phyloP scores from a whole-genome alignment of 345 rosid species.

The Citrus mangshanensis region DNA sequence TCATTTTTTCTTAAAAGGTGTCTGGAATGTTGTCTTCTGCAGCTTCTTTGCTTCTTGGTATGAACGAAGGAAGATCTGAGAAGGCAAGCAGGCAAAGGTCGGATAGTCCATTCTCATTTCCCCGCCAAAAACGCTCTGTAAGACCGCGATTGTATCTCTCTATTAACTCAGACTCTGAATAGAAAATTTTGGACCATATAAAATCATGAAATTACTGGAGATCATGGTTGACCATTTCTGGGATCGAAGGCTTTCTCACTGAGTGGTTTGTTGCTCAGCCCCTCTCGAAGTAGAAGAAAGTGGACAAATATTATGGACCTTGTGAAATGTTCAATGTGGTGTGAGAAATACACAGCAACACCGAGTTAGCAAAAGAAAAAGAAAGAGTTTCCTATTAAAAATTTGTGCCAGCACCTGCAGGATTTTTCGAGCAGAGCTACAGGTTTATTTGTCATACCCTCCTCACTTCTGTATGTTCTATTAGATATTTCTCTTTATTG shows the following conservation, averaged over 20 bases:
- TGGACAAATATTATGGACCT: not conserved
- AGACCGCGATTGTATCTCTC: constrained; percentile 73
- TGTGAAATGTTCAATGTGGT: not conserved
- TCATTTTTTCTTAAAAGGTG: not conserved
- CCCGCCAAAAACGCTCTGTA: constrained; percentile 86
- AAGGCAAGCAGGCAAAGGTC: constrained; percentile 70
- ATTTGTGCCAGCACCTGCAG: constrained; percentile 16
- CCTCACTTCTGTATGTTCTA: not conserved
- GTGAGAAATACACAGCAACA: not conserved
- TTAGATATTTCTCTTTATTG: constrained; percentile 8
- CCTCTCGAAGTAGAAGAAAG: not conserved
- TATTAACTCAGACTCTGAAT: constrained; percentile 78
- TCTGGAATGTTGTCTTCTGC: constrained; percentile 36
- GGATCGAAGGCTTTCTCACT: constrained; percentile 14
- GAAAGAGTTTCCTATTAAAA: not conserved
- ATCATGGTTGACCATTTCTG: constrained; percentile 1
- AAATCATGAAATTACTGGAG: constrained; percentile 7
- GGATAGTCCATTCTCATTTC: constrained; percentile 69
- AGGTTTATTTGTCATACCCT: not conserved
- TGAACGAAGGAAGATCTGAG: constrained; percentile 65
- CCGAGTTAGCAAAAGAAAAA: not conserved
- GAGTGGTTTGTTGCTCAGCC: constrained; percentile 34
- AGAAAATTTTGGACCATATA: constrained; percentile 26
- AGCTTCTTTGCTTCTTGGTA: constrained; percentile 79
- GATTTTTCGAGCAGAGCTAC: constrained; percentile 16